phyloP scores from a whole-genome alignment of 2,329 filamentous ascomycete species.

The Ramularia endophylla region DNA sequence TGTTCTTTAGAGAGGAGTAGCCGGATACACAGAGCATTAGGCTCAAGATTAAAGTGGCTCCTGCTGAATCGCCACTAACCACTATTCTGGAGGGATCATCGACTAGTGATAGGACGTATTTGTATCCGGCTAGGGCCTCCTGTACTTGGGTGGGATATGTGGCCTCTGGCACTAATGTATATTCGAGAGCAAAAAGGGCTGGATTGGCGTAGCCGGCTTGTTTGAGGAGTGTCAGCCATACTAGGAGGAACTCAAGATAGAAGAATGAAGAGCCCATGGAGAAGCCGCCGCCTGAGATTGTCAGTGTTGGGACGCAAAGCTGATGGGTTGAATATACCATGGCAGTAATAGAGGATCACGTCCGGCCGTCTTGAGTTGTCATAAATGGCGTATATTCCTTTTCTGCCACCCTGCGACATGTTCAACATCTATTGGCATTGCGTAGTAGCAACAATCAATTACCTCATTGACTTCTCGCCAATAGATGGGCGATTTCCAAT shows the following conservation, averaged over 20 bases:
- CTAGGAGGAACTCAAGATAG: conserved; percentile 76
- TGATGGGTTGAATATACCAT: conserved; percentile 51
- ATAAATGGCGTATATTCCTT: conserved; percentile 64
- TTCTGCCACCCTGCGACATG: conserved; percentile 17
- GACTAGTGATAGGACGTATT: conserved; percentile 58
- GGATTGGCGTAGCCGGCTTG: conserved; percentile 65
- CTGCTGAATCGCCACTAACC: conserved; percentile 74
- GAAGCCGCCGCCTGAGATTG: conserved; percentile 64
- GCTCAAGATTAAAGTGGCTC: conserved; percentile 66
- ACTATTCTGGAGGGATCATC: conserved; percentile 58
- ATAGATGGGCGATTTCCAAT: conserved; percentile 54
- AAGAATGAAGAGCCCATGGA: conserved; percentile 77
- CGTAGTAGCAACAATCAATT: conserved; percentile 15
- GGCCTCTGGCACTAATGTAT: conserved; percentile 70
- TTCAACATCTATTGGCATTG: not conserved
- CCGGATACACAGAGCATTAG: conserved; percentile 62
- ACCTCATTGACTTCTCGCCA: conserved; percentile 57
- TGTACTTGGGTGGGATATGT: conserved; percentile 68
- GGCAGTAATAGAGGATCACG: conserved; percentile 74
- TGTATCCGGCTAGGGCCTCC: conserved; percentile 64
- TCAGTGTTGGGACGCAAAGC: not conserved
- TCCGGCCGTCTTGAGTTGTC: conserved; percentile 59
- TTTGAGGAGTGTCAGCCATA: conserved; percentile 62
- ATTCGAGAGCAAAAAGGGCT: conserved; percentile 72
- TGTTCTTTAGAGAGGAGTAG: conserved; percentile 37